Evolutionary conservation across 2,329 filamentous ascomycete genomes (phyloP), one percentile per base, ranked within the genome.

Genomic region (Cladorrhinum sp.): DNA sequence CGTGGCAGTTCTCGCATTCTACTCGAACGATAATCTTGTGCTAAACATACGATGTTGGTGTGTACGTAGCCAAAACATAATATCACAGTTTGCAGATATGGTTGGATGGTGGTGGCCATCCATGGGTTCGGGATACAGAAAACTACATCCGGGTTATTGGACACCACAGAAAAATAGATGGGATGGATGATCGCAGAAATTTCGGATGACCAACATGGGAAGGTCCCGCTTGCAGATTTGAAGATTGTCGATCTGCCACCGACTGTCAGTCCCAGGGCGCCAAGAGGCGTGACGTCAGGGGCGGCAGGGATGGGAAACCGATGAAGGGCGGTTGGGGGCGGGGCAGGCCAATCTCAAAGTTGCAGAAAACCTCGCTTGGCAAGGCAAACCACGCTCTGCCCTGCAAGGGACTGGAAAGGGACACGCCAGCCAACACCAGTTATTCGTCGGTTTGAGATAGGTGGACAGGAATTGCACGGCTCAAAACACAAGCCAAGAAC

Each of bases 281-380:
- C 53, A 41, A 56, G 25, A 20, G 45, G 20, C 56, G 53, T 59
- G 60, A 66, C 64, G 64, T 66, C 64, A 66, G 55, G 58, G 59
- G 57, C 50, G 52, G 27, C 51, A 38, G 32, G 36, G 50, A 54
- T 59, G 16, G n/a, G 18, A 45, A 59, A 60, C 58, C 55, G 55
- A 61, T 61, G 62, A 60, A 45, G 52, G 32, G 50, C 9, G 41
- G 36, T 53, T 53, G 45, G 50, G 29, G 24, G 20, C 41, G 24
- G 55, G 23, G 60, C 54, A 50, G 48, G n/a, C 41, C 8, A 45
- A 12, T 18, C 6, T 16, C 8, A 45, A 45, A 45, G 41, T 45
- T 22, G 18, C 41, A 22, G 36, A 13, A 41, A 16, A 13, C 16
- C 10, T 41, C 52, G n/a, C 52, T 41, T n/a, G 25, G 5, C 25